Evolutionary conservation across 2,329 filamentous ascomycete species (phyloP).

Genomic region (Arthroderma uncinatum): DNA sequence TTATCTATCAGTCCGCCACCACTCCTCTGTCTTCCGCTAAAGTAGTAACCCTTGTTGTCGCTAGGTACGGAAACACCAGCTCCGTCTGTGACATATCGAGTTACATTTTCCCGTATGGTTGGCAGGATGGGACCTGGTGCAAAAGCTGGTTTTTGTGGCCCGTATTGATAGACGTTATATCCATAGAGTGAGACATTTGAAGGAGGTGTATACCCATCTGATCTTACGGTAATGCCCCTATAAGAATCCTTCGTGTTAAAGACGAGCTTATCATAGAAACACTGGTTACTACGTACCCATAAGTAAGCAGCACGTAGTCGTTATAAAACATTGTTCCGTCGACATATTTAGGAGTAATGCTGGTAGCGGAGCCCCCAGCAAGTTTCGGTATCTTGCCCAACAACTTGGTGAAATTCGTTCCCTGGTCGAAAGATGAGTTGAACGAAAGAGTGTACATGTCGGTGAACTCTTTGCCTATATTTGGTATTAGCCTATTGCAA

Average conservation of each 20-base stretch:
- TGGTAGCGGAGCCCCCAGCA: slow-evolving; percentile 38
- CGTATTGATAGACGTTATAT: slow-evolving; percentile 47
- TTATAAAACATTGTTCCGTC: slow-evolving; percentile 58
- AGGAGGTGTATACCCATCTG: too few relatives aligned
- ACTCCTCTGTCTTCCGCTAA: slow-evolving; percentile 50
- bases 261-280: not conserved
- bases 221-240: slow-evolving; percentile 38
- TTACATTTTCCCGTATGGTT: slow-evolving; percentile 36
- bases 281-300: slow-evolving; percentile 39
- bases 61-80: slow-evolving; percentile 54
- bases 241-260: not conserved
- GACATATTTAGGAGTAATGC: slow-evolving; percentile 45
- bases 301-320: slow-evolving; percentile 51
- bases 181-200: slow-evolving; percentile 27
- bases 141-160: slow-evolving; percentile 35
- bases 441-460: slow-evolving; percentile 49
- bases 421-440: slow-evolving; percentile 44
- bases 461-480: not conserved
- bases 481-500: not conserved
- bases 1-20: slow-evolving; percentile 39
- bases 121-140: slow-evolving; percentile 31
- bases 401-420: slow-evolving; percentile 43
- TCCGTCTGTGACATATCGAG: slow-evolving; percentile 53
- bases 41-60: slow-evolving; percentile 61
- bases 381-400: slow-evolving; percentile 42